Evolutionary conservation across 73 alveolate species (phyloP), one percentile per base, ranked within the genome.

Genomic region (Symbiodinium natans): DNA sequence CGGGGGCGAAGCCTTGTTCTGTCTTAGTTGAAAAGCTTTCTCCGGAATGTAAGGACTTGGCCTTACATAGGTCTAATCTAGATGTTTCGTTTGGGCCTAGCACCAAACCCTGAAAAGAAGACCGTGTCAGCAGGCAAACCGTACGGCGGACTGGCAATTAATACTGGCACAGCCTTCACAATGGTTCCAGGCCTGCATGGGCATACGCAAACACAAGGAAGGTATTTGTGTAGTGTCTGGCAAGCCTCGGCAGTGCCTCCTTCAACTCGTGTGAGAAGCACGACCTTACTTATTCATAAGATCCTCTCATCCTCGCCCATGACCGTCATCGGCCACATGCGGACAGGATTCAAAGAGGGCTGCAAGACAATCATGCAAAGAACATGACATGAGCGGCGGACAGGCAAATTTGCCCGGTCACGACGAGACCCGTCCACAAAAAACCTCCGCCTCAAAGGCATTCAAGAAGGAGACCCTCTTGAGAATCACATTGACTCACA

Each of bases 391-490:
- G 84, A 80, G 88, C 36, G 4, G 74, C 87, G 33, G 52, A 42
- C 97, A 25, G 97, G 97, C 13, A 90, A 41, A 11, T 85, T 84
- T 5, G 97, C 97, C 88, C 41, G 39, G 41, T 90, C 97, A 36
- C 97, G 59, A 3, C 97, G 97, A 10, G 95, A 88, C 36, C 89
- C 48, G 36, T 90, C 97, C 36, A n/a, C 29, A 19, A 85, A 68
- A 17, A 89, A 89, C 75, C n/a, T 31, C 88, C 80, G 80, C 97
- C 97, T 90, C 31, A 41, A 41, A 33, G 31, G 31, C 36, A 9
- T 33, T 27, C 9, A 5, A 27, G 29, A 17, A 23, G 27, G 39
- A 74, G 4, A n/a, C 46, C 33, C 42, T 39, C 56, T 46, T 6
- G n/a, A n/a, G n/a, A 29, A 74, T n/a, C 42, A 17, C n/a, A 23